Evolutionary conservation across 306 rosid species (phyloP).

Genomic region (Pyrus betulifolia): DNA sequence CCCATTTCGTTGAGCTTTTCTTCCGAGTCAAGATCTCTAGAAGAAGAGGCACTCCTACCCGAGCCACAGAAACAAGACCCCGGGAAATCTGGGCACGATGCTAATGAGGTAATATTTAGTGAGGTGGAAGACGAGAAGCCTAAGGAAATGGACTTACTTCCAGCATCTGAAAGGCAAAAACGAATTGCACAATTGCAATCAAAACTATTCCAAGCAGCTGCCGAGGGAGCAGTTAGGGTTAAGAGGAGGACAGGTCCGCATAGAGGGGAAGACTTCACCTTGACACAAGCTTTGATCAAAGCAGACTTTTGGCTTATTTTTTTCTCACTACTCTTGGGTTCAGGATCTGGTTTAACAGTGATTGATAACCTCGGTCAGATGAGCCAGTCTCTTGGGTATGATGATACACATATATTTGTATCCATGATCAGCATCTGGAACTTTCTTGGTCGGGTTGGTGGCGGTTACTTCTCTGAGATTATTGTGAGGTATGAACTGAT

Average conservation of each 20-base stretch:
- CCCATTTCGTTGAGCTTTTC: conserved; percentile 47
- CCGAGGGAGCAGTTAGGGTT: conserved; percentile 83
- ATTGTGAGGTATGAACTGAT: conserved; percentile 55
- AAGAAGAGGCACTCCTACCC: conserved; percentile 56
- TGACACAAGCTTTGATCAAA: conserved; percentile 78
- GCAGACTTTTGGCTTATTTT: conserved; percentile 96
- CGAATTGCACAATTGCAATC: conserved; percentile 54
- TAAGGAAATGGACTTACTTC: conserved; percentile 44
- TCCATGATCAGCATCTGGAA: conserved; percentile 95
- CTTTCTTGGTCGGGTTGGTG: conserved; percentile 93
- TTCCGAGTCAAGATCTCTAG: conserved; percentile 27
- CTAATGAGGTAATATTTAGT: conserved; percentile 46
- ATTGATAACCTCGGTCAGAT: conserved; percentile 91
- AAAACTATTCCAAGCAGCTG: conserved; percentile 50
- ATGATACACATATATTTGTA: conserved; percentile 61
- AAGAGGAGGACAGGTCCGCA: conserved; percentile 79
- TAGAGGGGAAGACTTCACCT: conserved; percentile 87
- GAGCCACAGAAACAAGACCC: conserved; percentile 32
- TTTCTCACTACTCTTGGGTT: conserved; percentile 68
- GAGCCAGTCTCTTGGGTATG: conserved; percentile 67
- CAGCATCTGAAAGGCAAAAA: conserved; percentile 54
- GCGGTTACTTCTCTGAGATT: conserved; percentile 83
- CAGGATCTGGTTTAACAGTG: conserved; percentile 86
- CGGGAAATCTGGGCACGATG: conserved; percentile 29
- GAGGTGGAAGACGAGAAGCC: conserved; percentile 50